Base-by-base conservation (phyloP, 1,139 yeast species). In the Meyerozyma carpophila region DNA sequence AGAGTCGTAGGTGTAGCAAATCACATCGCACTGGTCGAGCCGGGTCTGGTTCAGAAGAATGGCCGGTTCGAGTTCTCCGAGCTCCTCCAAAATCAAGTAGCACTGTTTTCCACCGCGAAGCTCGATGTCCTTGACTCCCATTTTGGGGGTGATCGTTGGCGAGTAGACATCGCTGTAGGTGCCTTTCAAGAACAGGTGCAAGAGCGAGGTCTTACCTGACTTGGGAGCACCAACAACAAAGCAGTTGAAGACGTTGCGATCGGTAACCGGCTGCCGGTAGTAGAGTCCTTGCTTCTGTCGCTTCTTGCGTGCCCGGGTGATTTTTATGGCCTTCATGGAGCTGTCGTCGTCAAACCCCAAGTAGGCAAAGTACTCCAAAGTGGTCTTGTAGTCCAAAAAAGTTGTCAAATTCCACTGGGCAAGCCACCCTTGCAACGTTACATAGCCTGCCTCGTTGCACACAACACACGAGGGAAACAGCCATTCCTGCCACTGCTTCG, bases 331-430 rank as follows among this genome's bases (percentile, higher is more conserved):
- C 43, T 77, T 72, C 2, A 71, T 62, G 3, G 70, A 68, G 38
- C 53, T 65, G 41, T 66, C 73, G 50, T 68, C 77, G 41, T 88
- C 95, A 57, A 85, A 91, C 0, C 98, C 98, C 44, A 93, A 72
- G 63, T 88, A 87, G 0, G 95, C 96, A 47, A 93, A 66, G 57
- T 91, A 93, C 43, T 90, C 95, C 45, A 93, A 73, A 0, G 98
- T 90, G 1, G 90, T 84, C 55, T 77, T 81, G 58, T 86, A 82
- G 55, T 90, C 95, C 34, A 93, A 67, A 55, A 82, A 89, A 0
- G 98, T 91, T 0, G 97, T 89, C 83, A 93, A 84, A 53, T 93
- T 84, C 98, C 98, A 93, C 56, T 93, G 98, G 0, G 98, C 98
- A 38, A 93, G 66, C 98, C 98, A 93, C 2, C 98, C 98, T 65